Evolutionary conservation across 2,329 filamentous ascomycete species (phyloP).

Genomic region (Tolypocladium capitatum): DNA sequence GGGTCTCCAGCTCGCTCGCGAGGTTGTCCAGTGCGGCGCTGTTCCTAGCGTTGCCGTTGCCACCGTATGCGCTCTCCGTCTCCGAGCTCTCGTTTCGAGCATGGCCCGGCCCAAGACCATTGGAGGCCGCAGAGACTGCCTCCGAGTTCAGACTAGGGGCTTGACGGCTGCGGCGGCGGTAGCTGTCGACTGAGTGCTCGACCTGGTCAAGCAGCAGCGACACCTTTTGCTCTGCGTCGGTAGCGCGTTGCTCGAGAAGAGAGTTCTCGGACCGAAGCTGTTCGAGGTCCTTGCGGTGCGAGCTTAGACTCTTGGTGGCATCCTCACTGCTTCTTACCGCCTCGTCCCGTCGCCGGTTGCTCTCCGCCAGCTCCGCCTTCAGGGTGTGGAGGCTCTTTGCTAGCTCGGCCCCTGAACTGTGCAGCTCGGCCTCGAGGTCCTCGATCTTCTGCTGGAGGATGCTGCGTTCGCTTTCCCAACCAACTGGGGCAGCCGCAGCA

Average conservation of each 20-base stretch:
- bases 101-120: conserved; percentile 28
- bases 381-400: conserved; percentile 59
- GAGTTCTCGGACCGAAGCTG: conserved; percentile 72
- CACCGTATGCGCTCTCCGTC: conserved; percentile 48
- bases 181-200: conserved; percentile 85
- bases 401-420: conserved; percentile 50
- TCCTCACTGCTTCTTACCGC: conserved; percentile 44
- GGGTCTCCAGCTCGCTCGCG: conserved; percentile 79
- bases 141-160: conserved; percentile 39
- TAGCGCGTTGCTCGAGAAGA: conserved; percentile 68
- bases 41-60: conserved; percentile 38
- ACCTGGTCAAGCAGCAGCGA: conserved; percentile 89
- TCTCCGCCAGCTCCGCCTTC: conserved; percentile 52
- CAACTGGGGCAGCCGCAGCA: conserved; percentile 36
- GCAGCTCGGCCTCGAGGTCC: conserved; percentile 55
- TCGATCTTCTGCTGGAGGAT: conserved; percentile 56
- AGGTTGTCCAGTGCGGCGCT: conserved; percentile 73
- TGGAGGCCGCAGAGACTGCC: conserved; percentile 14
- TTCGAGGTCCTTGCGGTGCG: conserved; percentile 56
- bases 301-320: conserved; percentile 41
- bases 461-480: conserved; percentile 65
- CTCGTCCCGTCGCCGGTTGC: conserved; percentile 55
- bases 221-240: conserved; percentile 87
- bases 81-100: conserved; percentile 43
- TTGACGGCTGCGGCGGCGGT: conserved; percentile 64